Evolutionary conservation across 192 early-diverging fungal genomes (phyloP), one percentile per base, ranked within the genome.

Genomic region (Mortierella claussenii): DNA sequence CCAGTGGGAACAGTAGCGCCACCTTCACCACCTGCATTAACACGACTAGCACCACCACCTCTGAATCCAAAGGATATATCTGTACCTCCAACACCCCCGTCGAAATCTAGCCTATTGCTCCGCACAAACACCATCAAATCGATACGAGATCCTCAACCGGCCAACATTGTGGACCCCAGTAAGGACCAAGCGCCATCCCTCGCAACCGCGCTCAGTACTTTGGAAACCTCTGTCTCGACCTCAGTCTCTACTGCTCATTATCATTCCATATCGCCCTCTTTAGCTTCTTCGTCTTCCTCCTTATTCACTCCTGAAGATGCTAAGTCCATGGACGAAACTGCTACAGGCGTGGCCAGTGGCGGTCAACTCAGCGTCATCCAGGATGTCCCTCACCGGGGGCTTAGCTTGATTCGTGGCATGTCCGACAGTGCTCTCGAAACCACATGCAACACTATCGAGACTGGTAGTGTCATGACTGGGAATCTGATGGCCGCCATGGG

Each of bases 401-500:
- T 67, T n/a, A 61, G 69, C 8, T 21, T 75, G 24, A 54, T 75
- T 2, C 62, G 71, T 15, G 71, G 71, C 13, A 75, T 75, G 71
- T 75, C 71, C 11, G 71, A 75, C 15, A 75, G 71, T n/a, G 57
- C 55, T 17, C 48, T 57, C 44, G 56, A 34, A 23, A 46, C 30
- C 37, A 47, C 52, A 8, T 54, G 44, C 8, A 17, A 33, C 21
- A 44, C 51, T 37, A 32, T 42, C 26, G 69, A 58, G 24, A 27
- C 54, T n/a, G 68, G 58, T 5, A 52, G 59, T 15, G 61, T 59
- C 0, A 46, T 70, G 4, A 61, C 68, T n/a, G 48, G 59, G 23
- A 61, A 60, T 12, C 12, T 70, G 10, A 43, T 61, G 7, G 65
- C 65, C 6, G 65, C 68, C 4, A 64, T 73, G 53, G 37, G 42